Conservation (phyloP, 108 stramenopile species). For the Discostella pseudostelligera region DNA sequence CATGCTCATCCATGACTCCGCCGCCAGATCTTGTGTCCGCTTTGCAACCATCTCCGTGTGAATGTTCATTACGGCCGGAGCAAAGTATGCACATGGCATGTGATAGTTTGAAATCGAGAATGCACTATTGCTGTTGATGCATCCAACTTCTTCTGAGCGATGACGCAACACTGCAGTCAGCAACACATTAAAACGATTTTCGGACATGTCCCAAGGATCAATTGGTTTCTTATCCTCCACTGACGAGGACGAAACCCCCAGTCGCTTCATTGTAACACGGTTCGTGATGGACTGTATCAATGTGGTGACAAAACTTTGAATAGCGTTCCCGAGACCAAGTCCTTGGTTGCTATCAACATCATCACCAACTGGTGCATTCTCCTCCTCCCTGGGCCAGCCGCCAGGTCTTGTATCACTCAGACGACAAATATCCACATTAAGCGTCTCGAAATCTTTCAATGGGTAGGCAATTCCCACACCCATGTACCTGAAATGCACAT, state of each 20-base stretch:
- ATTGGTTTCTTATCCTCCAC: constrained; percentile 7
- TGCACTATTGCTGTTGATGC: constrained; percentile 12
- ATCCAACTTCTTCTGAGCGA: constrained; percentile 15
- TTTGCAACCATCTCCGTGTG: constrained; percentile 74
- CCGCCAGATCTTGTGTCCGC: constrained; percentile 41
- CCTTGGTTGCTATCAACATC: background rate
- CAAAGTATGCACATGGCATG: constrained; percentile 96
- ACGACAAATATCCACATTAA: constrained; percentile 71
- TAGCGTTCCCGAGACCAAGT: background rate
- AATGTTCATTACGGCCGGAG: constrained; percentile 83
- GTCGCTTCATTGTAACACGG: constrained; percentile 6
- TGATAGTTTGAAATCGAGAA: constrained; percentile 92
- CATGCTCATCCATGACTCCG: constrained; percentile 21
- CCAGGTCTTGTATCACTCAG: constrained; percentile 62
- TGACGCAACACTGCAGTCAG: constrained; percentile 65
- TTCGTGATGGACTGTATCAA: constrained; percentile 22
- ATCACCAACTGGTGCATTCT: background rate
- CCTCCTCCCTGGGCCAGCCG: constrained; percentile 66
- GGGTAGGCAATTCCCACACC: constrained; percentile 82
- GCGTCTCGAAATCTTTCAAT: constrained; percentile 49
- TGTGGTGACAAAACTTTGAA: constrained; percentile 10
- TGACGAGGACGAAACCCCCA: constrained; percentile 6
- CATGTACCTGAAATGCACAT: constrained; percentile 52
- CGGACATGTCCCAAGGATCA: constrained; percentile 79
- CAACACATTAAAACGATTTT: constrained; percentile 72